Evolutionary conservation across 2,329 filamentous ascomycete genomes (phyloP).

Genomic region (Aaosphaeria arxii): DNA sequence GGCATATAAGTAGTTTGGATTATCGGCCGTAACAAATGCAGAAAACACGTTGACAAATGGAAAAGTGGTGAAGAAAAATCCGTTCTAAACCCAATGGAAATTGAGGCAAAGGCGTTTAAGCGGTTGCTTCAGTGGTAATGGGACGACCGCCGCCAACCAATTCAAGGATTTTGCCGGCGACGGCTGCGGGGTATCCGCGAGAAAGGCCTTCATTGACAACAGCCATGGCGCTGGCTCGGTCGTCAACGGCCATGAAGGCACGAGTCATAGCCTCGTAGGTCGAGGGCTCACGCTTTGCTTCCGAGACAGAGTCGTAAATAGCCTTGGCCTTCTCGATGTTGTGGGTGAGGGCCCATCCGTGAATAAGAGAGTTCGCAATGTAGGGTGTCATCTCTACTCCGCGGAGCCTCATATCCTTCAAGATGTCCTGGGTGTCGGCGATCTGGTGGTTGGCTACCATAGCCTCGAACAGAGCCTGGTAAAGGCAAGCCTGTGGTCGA

Average conservation of each 20-base stretch:
- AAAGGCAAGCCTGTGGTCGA: slow-evolving; percentile 77
- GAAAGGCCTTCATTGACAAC: slow-evolving; percentile 89
- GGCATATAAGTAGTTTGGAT: too few species aligned
- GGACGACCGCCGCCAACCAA: slow-evolving; percentile 55
- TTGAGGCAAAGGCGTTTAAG: too few species aligned
- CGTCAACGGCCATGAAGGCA: slow-evolving; percentile 81
- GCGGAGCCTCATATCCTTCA: slow-evolving; percentile 70
- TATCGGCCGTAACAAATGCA: too few species aligned
- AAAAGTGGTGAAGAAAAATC: too few species aligned
- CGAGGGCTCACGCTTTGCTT: slow-evolving; percentile 84
- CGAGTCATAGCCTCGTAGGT: slow-evolving; percentile 99
- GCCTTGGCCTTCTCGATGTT: slow-evolving; percentile 74
- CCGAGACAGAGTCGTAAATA: slow-evolving; percentile 76
- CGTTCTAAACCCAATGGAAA: too few species aligned
- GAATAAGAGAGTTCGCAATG: slow-evolving; percentile 96
- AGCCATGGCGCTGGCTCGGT: slow-evolving; percentile 69
- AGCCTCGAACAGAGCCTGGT: slow-evolving; percentile 94
- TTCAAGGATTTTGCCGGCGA: slow-evolving; percentile 90
- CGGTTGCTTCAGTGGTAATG: too few species aligned
- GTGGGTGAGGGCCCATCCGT: slow-evolving; percentile 87
- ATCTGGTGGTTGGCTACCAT: slow-evolving; percentile 95
- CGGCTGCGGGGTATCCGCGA: slow-evolving; percentile 85
- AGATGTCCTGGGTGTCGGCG: slow-evolving; percentile 64
- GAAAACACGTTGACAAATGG: too few species aligned
- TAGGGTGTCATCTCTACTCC: slow-evolving; percentile 88